Evolutionary conservation across 2,329 filamentous ascomycete genomes (phyloP), one percentile per base, ranked within the genome.

Genomic region (Aspergillus pseudotamarii): DNA sequence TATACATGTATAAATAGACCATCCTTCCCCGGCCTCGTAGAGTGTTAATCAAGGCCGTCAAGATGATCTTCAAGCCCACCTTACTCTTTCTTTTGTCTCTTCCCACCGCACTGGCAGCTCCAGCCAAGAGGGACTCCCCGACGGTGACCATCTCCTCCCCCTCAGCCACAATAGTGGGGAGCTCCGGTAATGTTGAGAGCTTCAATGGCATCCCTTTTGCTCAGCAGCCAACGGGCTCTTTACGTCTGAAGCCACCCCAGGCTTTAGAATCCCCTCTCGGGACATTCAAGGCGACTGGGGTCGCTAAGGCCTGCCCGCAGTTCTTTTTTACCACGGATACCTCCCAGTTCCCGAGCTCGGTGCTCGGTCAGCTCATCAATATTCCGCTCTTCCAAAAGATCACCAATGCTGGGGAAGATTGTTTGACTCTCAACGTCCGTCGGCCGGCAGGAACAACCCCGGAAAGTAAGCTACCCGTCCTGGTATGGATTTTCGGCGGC

Each of bases 181-280:
- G 43, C 61, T 77, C 68, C 63, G 72, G 75, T 2, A 55, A 74
- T 3, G 83, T 92, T 23, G 91, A 94, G 62, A 86, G 82, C 30
- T 94, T 92, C 79, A 87, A 85, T 60, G 91, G 89, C 26, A 92
- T 95, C 61, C 91, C 91, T 3, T 95, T 88, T 71, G 91, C 91
- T 2, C 81, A 91, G 65, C 84, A 90, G 1, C 91, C 91, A 0
- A 82, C 85, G 0, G 90, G 89, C 0, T 74, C 81, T 3, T 80
- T 92, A 28, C 88, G 92, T 19, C 84, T 95, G 38, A 89, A 85
- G 72, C 89, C 90, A 8, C 92, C 92, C 0, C 83, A 88, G 71
- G 81, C 84, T 9, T 78, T 91, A 19, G 86, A 82, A 8, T 77
- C 80, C 5, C 70, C 82, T 0, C 76, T 91, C 0, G 90, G 89